phyloP scores from a whole-genome alignment of 108 stramenopile genomes.

The Nitzschia putrida region DNA sequence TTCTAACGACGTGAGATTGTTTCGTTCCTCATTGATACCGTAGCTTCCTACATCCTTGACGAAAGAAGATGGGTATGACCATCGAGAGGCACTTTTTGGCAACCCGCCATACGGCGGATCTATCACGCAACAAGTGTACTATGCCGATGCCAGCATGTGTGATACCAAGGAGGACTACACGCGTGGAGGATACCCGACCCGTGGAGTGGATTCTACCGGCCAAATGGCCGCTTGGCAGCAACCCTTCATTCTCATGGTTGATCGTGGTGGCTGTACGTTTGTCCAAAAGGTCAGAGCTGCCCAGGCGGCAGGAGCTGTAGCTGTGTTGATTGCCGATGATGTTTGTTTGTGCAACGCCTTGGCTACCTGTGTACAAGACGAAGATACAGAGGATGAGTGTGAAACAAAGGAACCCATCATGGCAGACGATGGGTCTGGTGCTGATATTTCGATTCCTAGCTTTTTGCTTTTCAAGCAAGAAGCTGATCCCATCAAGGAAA shows the following conservation, averaged over 20 bases:
- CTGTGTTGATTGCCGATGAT: conserved; percentile 90
- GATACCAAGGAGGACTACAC: conserved; percentile 55
- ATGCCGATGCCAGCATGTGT: conserved; percentile 74
- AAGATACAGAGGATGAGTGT: conserved; percentile 30
- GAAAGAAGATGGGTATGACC: conserved; percentile 74
- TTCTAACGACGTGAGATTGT: neutral
- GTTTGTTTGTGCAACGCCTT: conserved; percentile 77
- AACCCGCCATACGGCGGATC: conserved; percentile 89
- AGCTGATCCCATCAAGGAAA: conserved; percentile 72
- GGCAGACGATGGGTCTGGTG: conserved; percentile 95
- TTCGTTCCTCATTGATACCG: neutral
- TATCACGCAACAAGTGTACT: conserved; percentile 84
- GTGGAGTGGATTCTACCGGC: conserved; percentile 41
- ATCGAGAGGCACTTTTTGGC: conserved; percentile 92
- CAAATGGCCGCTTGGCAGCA: conserved; percentile 59
- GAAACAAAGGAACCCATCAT: conserved; percentile 90
- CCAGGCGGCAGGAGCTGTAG: conserved; percentile 89
- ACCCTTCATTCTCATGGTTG: conserved; percentile 93
- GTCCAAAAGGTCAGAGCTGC: conserved; percentile 77
- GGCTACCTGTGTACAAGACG: conserved; percentile 20
- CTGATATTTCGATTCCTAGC: conserved; percentile 89
- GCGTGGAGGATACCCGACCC: conserved; percentile 60
- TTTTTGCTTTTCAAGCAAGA: conserved; percentile 88
- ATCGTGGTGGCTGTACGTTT: conserved; percentile 92
- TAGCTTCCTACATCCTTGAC: conserved; percentile 9